Evolutionary conservation across 805 yeast species (phyloP).

Genomic region (Cyberlindnera sargentensis): DNA sequence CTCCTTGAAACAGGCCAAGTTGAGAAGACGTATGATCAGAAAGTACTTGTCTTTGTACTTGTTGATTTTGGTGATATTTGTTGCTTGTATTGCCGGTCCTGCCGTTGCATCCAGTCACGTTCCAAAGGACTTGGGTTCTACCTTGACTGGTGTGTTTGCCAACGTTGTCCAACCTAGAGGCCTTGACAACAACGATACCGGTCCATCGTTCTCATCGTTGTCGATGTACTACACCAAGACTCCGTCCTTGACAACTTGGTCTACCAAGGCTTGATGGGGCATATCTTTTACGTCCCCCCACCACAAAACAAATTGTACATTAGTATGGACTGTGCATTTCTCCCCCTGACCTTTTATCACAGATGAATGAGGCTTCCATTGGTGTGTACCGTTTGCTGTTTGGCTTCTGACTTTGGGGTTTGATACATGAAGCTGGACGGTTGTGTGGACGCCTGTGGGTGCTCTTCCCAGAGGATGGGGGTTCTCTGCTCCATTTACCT

Average conservation of each 20-base stretch:
- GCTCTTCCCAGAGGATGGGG: too few species aligned
- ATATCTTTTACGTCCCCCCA: too few species aligned
- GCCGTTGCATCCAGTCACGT: slow-evolving; percentile 70
- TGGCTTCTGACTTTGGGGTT: background rate
- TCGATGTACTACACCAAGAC: slow-evolving; percentile 40
- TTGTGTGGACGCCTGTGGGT: background rate
- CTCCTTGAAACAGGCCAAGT: slow-evolving; percentile 91
- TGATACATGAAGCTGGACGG: background rate
- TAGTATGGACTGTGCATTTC: background rate
- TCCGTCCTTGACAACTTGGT: slow-evolving; percentile 45
- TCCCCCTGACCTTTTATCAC: too few species aligned
- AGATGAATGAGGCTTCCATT: background rate
- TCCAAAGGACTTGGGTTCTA: slow-evolving; percentile 25
- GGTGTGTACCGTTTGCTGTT: background rate
- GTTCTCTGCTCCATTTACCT: background rate
- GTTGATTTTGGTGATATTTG: slow-evolving; percentile 58
- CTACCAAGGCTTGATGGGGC: slow-evolving; percentile 38
- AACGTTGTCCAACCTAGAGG: slow-evolving; percentile 92
- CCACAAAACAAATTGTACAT: background rate
- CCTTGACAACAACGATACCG: slow-evolving; percentile 78
- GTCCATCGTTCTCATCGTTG: slow-evolving; percentile 32
- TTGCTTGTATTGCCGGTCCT: slow-evolving; percentile 81
- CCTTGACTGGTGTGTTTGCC: slow-evolving; percentile 34
- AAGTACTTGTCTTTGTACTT: slow-evolving; percentile 84
- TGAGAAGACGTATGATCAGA: slow-evolving; percentile 95